These are phyloP conservation scores for Mangifera indica DNA, from an alignment of 345 rosid genomes.

Conservation along the genomic window DNA sequence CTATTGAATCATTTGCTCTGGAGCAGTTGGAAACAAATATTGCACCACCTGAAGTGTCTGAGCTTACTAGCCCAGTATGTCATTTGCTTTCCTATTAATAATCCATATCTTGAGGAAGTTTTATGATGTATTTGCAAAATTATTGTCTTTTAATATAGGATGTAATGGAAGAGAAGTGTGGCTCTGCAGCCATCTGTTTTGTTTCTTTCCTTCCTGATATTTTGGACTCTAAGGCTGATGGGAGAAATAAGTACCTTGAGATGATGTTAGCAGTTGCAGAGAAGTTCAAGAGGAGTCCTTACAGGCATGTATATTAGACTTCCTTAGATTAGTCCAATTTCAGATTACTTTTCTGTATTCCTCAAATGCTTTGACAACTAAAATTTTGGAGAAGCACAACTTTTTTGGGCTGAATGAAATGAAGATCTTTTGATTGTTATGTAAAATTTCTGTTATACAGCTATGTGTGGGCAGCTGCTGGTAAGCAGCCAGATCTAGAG, in stretches of 20 bases:
- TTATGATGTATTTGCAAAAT: not conserved
- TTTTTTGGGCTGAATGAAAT: not conserved
- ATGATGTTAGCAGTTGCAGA: conserved; percentile 77
- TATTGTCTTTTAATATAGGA: conserved; percentile 43
- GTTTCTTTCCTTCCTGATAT: conserved; percentile 93
- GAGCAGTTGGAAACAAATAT: conserved; percentile 80
- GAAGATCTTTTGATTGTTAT: conserved; percentile 5
- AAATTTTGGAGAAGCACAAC: not conserved
- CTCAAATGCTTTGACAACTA: not conserved
- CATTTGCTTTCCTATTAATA: conserved; percentile 17
- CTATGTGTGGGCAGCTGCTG: conserved; percentile 90
- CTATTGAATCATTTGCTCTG: conserved; percentile 83
- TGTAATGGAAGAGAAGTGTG: conserved; percentile 85
- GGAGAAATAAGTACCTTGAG: conserved; percentile 80
- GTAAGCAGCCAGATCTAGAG: conserved; percentile 90
- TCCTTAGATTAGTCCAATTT: not conserved
- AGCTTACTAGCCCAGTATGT: conserved; percentile 73
- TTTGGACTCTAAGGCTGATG: conserved; percentile 93
- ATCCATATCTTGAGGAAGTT: conserved; percentile 7
- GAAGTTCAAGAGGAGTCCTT: conserved; percentile 82
- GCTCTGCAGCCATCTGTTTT: conserved; percentile 92
- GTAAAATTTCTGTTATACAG: conserved; percentile 38
- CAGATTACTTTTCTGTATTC: not conserved
- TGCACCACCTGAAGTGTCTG: conserved; percentile 86
- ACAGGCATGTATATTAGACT: conserved; percentile 50